phyloP scores from a whole-genome alignment of 306 rosid genomes.

The Rosa persica region DNA sequence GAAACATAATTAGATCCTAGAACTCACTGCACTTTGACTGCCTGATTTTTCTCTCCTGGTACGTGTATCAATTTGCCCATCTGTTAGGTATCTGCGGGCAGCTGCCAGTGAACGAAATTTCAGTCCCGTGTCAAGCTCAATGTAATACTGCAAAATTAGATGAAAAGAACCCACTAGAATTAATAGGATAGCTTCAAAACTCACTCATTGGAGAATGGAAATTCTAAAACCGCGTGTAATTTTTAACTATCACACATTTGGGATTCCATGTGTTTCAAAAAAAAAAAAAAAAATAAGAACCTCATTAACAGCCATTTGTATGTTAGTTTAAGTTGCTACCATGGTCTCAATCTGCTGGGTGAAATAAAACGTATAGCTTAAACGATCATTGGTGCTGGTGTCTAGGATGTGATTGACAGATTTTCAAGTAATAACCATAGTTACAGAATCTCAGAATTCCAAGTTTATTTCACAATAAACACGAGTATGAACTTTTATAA shows the following conservation, averaged over 20 bases:
- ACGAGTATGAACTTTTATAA: neutral
- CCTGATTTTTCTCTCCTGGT: slow-evolving; percentile 21
- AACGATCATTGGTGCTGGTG: neutral
- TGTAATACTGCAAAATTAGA: slow-evolving; percentile 46
- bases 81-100: slow-evolving; percentile 49
- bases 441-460: neutral
- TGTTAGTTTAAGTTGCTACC: neutral
- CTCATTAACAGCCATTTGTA: neutral
- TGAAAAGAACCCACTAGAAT: neutral
- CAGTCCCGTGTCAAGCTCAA: slow-evolving; percentile 49
- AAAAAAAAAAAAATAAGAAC: neutral
- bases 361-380: neutral
- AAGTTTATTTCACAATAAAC: neutral
- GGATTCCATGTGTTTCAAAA: neutral
- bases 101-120: slow-evolving; percentile 56
- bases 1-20: slow-evolving; percentile 2
- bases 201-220: neutral
- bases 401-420: neutral
- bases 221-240: neutral
- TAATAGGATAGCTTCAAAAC: neutral
- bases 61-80: slow-evolving; percentile 10
- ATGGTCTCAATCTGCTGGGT: neutral
- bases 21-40: slow-evolving; percentile 39
- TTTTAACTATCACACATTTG: neutral
- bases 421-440: neutral